Base-by-base conservation (phyloP, 129 eudicot species). In the Centrapalus pauciflorus region DNA sequence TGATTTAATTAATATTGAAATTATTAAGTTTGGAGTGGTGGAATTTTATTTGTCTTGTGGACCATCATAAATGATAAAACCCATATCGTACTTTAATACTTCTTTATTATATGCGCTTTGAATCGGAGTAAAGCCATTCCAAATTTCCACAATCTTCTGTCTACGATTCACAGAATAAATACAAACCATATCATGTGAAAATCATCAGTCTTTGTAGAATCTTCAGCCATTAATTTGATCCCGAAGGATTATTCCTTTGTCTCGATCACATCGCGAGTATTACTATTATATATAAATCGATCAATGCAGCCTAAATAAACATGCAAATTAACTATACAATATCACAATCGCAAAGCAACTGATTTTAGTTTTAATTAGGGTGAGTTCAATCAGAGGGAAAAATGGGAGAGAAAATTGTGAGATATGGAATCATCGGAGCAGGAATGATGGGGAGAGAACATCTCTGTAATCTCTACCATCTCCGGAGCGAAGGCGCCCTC, bases 361-460 rank as follows among this genome's bases (percentile, higher is more conserved):
- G 68, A 40, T 12, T 48, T 60, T 41, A 69, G 40, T 23, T 50
- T 60, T 3, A 20, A 43, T 43, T 48, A 61, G 19, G 10, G 19
- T 52, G 24, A 48, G 43, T 32, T 30, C 14, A 43, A 27, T 6
- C 2, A 0, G 25, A n/a, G 14, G 30, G 7, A 30, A 55, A 46
- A 57, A 33, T 64, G 73, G 82, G 14, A 17, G 80, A 20, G 17
- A 64, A 51, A 9, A 50, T 74, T 33, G 84, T 88, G 21, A 89
- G 66, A 45, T 94, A 94, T 74, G 99, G 99, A 38, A 84, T 94
- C 41, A 82, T 94, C n/a, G 99, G 99, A 5, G 97, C 78, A 2
- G 99, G 99, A 43, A 94, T 94, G 99, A 94, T 94, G 99, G 99
- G 99, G 23, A 84, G 97, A 72, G 99, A 94, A 67, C 99, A 94